Conservation (phyloP, 1,284 basidiomycete species). For the Pyrrhoderma noxium region DNA sequence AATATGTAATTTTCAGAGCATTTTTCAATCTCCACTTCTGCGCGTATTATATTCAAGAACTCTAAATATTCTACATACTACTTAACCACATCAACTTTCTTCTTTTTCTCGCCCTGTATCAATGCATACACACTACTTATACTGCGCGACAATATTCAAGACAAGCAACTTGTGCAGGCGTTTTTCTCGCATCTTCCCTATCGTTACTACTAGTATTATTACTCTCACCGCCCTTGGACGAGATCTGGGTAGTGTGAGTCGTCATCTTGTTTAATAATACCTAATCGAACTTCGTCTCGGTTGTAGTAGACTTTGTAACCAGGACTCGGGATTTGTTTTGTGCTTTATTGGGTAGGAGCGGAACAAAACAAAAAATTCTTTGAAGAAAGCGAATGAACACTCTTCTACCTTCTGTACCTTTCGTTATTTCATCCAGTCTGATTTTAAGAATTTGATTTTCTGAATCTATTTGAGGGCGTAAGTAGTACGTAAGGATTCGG, state of each 20-base stretch:
- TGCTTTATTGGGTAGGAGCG: constrained; percentile 26
- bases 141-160: constrained; percentile 18
- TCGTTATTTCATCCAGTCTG: constrained; percentile 19
- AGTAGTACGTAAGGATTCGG: constrained; percentile 19
- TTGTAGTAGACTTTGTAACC: not conserved
- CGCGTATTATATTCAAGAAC: constrained; percentile 44
- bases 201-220: not conserved
- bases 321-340: too few species aligned
- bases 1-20: constrained; percentile 36
- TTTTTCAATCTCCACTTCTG: constrained; percentile 46
- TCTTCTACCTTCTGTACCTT: constrained; percentile 25
- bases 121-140: constrained; percentile 12
- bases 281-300: not conserved
- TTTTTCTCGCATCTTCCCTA: too few species aligned
- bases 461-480: constrained; percentile 25
- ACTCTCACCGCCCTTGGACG: not conserved
- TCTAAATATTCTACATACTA: constrained; percentile 43
- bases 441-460: constrained; percentile 18
- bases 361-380: constrained; percentile 29
- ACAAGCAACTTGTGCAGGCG: too few species aligned
- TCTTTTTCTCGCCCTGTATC: constrained; percentile 17
- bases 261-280: not conserved
- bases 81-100: constrained; percentile 24
- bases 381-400: constrained; percentile 28
- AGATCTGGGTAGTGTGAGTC: not conserved